Evolutionary conservation across 305 asterid genomes (phyloP).

Genomic region (Fraxinus platypoda): DNA sequence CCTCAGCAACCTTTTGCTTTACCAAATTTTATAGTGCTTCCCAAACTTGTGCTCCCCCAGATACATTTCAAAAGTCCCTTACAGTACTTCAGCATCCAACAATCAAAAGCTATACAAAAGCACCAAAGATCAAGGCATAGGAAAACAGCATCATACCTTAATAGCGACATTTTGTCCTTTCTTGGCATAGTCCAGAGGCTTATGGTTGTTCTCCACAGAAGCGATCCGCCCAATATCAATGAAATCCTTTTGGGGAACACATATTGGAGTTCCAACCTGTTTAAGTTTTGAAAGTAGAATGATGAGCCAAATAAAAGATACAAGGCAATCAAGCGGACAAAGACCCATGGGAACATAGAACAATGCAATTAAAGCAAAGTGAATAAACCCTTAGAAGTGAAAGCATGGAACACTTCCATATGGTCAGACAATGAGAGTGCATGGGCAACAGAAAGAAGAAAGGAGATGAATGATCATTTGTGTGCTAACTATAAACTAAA

Average conservation of each 20-base stretch:
- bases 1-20: background rate
- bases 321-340: background rate
- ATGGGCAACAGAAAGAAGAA: background rate
- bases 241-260: constrained; percentile 80
- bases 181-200: constrained; percentile 86
- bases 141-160: constrained; percentile 59
- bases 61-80: background rate
- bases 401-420: background rate
- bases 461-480: background rate
- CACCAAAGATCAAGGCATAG: background rate
- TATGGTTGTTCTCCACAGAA: constrained; percentile 89
- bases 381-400: background rate
- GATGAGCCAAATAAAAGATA: constrained; percentile 6
- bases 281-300: background rate
- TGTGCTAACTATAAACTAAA: background rate
- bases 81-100: background rate
- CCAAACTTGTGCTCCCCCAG: background rate
- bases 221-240: constrained; percentile 86
- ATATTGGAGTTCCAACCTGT: constrained; percentile 92
- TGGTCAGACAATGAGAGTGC: background rate
- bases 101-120: background rate
- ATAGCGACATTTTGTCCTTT: constrained; percentile 94
- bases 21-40: background rate
- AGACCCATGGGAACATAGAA: background rate
- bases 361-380: background rate